These are phyloP conservation scores for Leccinum rimulosum DNA, from an alignment of 768 basidiomycete species.

Conservation along the genomic window DNA sequence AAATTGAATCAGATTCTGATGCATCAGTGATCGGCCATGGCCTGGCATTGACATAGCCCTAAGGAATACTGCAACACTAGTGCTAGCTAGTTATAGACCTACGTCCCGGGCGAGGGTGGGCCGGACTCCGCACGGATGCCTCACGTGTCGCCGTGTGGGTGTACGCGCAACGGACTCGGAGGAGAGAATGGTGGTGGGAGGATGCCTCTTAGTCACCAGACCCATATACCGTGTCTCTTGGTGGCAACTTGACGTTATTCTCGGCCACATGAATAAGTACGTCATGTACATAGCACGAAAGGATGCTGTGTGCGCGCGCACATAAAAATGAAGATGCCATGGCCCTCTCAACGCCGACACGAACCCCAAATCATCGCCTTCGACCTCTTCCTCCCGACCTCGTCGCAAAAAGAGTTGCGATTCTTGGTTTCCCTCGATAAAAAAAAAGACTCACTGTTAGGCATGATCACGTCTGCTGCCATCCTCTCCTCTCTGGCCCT, in stretches of 20 bases:
- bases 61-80: not conserved
- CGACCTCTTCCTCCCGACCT: not conserved
- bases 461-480: constrained; percentile 3
- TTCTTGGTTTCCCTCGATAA: not conserved
- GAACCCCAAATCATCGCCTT: not conserved
- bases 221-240: not conserved
- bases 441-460: not conserved
- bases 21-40: too few relatives aligned
- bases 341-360: not conserved
- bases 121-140: not conserved
- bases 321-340: not conserved
- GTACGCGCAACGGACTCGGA: not conserved
- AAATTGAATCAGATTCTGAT: too few relatives aligned
- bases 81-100: not conserved
- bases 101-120: not conserved
- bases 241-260: not conserved
- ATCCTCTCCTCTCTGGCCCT: constrained; percentile 8
- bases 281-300: not conserved
- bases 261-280: not conserved
- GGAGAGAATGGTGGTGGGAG: not conserved
- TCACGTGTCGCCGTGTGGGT: not conserved
- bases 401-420: not conserved
- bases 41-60: too few relatives aligned
- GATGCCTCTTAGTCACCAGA: not conserved
- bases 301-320: not conserved